Percentiles rank a stretch among this genome's conserved stretches.
These are phyloP conservation scores for Daldinia sp. DNA, from an alignment of 2,329 filamentous ascomycete species.

Conservation along the genomic window DNA sequence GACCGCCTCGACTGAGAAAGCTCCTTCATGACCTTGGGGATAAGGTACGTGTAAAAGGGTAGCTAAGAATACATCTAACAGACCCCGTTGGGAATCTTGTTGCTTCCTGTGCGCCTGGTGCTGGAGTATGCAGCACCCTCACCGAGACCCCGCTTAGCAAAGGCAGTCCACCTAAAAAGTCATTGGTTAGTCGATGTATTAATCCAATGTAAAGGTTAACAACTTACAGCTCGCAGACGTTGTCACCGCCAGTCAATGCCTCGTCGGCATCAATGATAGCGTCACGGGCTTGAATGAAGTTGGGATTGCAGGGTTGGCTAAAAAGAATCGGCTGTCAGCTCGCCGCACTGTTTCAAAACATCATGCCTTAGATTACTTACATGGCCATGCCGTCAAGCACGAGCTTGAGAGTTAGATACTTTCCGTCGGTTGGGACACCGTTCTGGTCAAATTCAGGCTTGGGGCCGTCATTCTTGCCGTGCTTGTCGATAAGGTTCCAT, in stretches of 20 bases:
- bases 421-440: conserved; percentile 62
- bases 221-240: conserved; percentile 57
- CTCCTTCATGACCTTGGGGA: neutral
- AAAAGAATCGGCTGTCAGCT: conserved; percentile 14
- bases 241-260: conserved; percentile 61
- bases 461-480: conserved; percentile 59
- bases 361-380: conserved; percentile 41
- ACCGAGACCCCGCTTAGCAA: conserved; percentile 65
- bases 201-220: neutral
- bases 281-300: conserved; percentile 61
- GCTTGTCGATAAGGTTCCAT: conserved; percentile 65
- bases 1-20: neutral
- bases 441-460: conserved; percentile 55
- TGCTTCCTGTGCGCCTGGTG: conserved; percentile 48
- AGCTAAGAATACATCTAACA: conserved; percentile 43
- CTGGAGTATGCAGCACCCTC: conserved; percentile 48
- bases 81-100: conserved; percentile 48
- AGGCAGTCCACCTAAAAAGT: conserved; percentile 58
- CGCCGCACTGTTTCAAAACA: too few species aligned
- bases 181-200: conserved; percentile 10
- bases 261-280: conserved; percentile 63
- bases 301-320: conserved; percentile 64
- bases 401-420: conserved; percentile 62
- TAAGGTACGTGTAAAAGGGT: neutral
- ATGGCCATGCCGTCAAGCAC: conserved; percentile 62